Percentiles rank a stretch among this genome's conserved stretches.
These are phyloP conservation scores for Peronospora destructor DNA, from an alignment of 352 stramenopile genomes.

Conservation along the genomic window DNA sequence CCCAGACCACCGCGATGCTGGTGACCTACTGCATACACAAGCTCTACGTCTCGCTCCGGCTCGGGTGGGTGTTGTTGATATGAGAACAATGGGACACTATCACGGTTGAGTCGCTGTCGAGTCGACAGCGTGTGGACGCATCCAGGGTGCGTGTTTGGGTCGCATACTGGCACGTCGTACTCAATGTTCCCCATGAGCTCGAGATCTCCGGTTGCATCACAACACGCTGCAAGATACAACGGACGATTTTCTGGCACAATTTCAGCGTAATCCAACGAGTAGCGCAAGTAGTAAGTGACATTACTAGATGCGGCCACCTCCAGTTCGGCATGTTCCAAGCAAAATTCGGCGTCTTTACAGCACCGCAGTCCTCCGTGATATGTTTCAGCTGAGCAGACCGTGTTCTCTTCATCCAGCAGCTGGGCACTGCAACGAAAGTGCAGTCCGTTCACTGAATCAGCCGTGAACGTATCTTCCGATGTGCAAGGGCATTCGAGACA, in stretches of 20 bases:
- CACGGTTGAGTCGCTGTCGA: conserved; percentile 47
- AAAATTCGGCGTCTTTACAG: conserved; percentile 66
- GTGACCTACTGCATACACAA: conserved; percentile 74
- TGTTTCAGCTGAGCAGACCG: conserved; percentile 46
- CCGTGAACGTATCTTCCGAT: conserved; percentile 49
- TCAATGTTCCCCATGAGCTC: conserved; percentile 64
- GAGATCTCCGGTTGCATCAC: conserved; percentile 57
- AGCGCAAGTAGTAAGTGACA: conserved; percentile 59
- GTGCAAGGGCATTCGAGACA: conserved; percentile 80
- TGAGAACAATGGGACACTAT: conserved; percentile 19
- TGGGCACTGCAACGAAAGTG: conserved; percentile 61
- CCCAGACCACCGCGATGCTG: conserved; percentile 67
- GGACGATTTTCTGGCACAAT: conserved; percentile 48
- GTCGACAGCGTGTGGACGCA: conserved; percentile 77
- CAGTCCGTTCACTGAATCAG: conserved; percentile 46
- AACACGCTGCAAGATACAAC: conserved; percentile 65
- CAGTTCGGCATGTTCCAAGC: conserved; percentile 53
- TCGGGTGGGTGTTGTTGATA: conserved; percentile 22
- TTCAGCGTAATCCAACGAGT: conserved; percentile 67
- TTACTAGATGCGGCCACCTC: conserved; percentile 15
- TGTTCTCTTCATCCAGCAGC: conserved; percentile 61
- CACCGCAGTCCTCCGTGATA: conserved; percentile 71
- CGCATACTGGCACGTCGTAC: conserved; percentile 67
- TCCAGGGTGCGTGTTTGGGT: conserved; percentile 55
- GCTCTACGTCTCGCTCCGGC: conserved; percentile 49